Evolutionary conservation across 768 basidiomycete species (phyloP).

Genomic region (Mrakia hoshinonis): DNA sequence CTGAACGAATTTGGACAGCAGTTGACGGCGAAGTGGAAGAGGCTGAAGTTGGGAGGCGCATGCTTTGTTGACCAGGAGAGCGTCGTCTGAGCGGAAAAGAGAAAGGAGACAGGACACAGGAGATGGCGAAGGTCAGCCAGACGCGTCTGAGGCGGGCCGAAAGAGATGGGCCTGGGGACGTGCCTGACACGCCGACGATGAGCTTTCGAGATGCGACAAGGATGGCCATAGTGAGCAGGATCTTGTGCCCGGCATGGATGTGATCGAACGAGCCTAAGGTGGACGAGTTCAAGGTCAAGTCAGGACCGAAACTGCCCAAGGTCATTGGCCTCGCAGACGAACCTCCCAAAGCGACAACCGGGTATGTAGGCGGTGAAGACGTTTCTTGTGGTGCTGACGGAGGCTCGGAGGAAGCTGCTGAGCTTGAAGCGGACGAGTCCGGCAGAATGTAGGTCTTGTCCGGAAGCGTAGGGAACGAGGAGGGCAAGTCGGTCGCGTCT

Average conservation of each 20-base stretch:
- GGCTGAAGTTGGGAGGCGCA: slow-evolving; percentile 12
- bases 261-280: slow-evolving; percentile 84
- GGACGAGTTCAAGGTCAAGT: not conserved
- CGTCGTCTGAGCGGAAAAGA: slow-evolving; percentile 12
- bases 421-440: too few species aligned
- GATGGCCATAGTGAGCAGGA: slow-evolving; percentile 82
- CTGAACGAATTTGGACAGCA: not conserved
- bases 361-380: slow-evolving; percentile 38
- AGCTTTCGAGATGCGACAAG: slow-evolving; percentile 71
- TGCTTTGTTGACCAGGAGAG: slow-evolving; percentile 14
- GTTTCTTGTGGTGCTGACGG: not conserved
- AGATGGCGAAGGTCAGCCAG: not conserved
- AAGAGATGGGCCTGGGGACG: slow-evolving; percentile 31
- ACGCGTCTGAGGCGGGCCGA: not conserved
- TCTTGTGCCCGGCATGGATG: slow-evolving; percentile 93
- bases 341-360: slow-evolving; percentile 74
- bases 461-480: not conserved
- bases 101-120: not conserved
- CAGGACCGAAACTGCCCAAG: not conserved
- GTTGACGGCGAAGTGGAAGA: not conserved
- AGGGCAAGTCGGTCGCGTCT: not conserved
- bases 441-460: not conserved
- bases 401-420: not conserved
- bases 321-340: not conserved
- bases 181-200: slow-evolving; percentile 79